These are phyloP conservation scores for Mycena leptocephala DNA, from an alignment of 768 basidiomycete species.

Conservation along the genomic window DNA sequence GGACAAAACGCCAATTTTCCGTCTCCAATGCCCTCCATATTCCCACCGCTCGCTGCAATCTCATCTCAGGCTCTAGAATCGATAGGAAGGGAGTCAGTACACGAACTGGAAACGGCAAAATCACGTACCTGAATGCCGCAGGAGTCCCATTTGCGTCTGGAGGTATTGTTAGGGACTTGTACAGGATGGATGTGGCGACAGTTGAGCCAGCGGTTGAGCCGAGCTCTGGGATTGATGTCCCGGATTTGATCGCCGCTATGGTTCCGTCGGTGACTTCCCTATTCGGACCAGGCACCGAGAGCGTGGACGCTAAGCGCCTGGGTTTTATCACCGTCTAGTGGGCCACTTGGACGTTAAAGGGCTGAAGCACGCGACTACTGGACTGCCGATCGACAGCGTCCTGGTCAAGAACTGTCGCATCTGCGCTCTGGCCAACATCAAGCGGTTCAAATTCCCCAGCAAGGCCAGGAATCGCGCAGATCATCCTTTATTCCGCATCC, in stretches of 20 bases:
- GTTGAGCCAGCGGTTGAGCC: not conserved
- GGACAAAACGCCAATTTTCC: not conserved
- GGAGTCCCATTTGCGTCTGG: conserved; percentile 13
- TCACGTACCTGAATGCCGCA: conserved; percentile 16
- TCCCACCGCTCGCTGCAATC: conserved; percentile 23
- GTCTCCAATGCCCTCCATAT: conserved; percentile 28
- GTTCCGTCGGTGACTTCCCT: conserved; percentile 19
- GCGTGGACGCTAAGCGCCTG: not conserved
- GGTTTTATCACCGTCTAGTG: conserved; percentile 35
- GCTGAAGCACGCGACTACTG: conserved; percentile 27
- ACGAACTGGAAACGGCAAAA: conserved; percentile 20
- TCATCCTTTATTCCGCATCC: conserved; percentile 29
- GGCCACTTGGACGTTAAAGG: conserved; percentile 40
- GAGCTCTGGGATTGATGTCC: not conserved
- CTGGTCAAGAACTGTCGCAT: conserved; percentile 23
- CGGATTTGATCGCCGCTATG: conserved; percentile 21
- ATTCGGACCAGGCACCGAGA: conserved; percentile 18
- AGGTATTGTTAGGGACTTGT: conserved; percentile 5
- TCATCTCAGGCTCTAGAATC: conserved; percentile 30
- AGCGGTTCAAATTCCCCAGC: conserved; percentile 21
- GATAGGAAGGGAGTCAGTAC: conserved; percentile 29
- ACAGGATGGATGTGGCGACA: conserved; percentile 26
- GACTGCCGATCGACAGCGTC: conserved; percentile 28
- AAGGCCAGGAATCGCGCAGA: conserved; percentile 21
- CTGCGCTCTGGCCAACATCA: conserved; percentile 33